Conservation (phyloP, 2,329 filamentous ascomycete genomes). For the Nemania sp. region DNA sequence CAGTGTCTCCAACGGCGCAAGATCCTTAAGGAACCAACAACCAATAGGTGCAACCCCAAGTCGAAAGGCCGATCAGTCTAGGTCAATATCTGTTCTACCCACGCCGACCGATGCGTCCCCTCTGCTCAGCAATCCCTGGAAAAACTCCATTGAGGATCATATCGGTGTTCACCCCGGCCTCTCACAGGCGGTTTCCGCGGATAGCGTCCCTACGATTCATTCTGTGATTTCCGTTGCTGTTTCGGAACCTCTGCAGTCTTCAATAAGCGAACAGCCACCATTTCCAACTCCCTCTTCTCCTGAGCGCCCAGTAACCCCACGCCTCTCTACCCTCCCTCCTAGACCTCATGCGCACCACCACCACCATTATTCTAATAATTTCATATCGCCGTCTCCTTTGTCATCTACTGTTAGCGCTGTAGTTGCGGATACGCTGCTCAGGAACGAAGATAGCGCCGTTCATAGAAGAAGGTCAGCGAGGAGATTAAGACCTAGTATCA, state of each 20-base stretch:
- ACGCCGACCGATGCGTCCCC: conserved; percentile 44
- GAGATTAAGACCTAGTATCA: conserved; percentile 53
- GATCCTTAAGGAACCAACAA: conserved; percentile 41
- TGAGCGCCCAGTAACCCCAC: conserved; percentile 39
- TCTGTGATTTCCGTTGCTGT: conserved; percentile 34
- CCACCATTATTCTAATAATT: conserved; percentile 49
- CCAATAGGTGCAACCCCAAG: conserved; percentile 43
- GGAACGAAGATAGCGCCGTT: conserved; percentile 47
- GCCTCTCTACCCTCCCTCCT: conserved; percentile 37
- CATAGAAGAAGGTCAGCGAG: conserved; percentile 49
- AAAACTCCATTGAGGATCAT: conserved; percentile 41
- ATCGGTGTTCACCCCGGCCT: conserved; percentile 39
- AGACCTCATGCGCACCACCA: conserved; percentile 44
- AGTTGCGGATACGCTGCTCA: conserved; percentile 58
- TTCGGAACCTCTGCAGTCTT: conserved; percentile 35
- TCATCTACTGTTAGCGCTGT: conserved; percentile 62
- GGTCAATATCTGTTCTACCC: conserved; percentile 38
- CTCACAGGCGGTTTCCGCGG: conserved; percentile 38
- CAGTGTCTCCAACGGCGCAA: conserved; percentile 47
- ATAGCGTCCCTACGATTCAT: conserved; percentile 39
- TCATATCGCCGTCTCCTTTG: conserved; percentile 63
- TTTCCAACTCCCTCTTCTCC: conserved; percentile 31
- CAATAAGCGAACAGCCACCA: conserved; percentile 25
- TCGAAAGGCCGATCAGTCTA: conserved; percentile 39
- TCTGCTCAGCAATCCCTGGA: conserved; percentile 49